Percentiles rank a stretch among this genome's conserved stretches.
Conservation (phyloP, 352 stramenopile species). For the Globisporangium camurandrum region DNA sequence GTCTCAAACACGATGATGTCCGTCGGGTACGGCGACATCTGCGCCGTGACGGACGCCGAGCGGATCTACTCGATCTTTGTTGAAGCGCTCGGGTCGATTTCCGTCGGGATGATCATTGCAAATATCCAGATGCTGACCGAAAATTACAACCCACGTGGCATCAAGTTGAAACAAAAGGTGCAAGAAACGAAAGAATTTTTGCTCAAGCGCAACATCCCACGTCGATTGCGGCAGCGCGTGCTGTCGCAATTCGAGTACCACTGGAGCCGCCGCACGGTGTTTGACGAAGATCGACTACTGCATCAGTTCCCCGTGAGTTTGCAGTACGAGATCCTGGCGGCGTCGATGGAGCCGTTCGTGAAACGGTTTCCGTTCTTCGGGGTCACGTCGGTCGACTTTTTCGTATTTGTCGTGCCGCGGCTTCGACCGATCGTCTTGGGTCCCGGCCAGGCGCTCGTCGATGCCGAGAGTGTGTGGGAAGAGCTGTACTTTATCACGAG, state of each 20-base stretch:
- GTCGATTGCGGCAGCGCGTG: slow-evolving; percentile 52
- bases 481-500: slow-evolving; percentile 68
- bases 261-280: slow-evolving; percentile 63
- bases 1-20: slow-evolving; percentile 92
- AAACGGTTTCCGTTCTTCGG: slow-evolving; percentile 74
- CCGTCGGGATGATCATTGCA: slow-evolving; percentile 89
- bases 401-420: slow-evolving; percentile 52
- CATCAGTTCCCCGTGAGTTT: slow-evolving; percentile 58
- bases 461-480: slow-evolving; percentile 76
- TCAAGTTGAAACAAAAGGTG: slow-evolving; percentile 66
- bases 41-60: slow-evolving; percentile 68
- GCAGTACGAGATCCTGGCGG: slow-evolving; percentile 73
- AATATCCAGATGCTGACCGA: slow-evolving; percentile 91
- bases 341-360: slow-evolving; percentile 71
- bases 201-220: slow-evolving; percentile 54
- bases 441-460: slow-evolving; percentile 49
- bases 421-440: slow-evolving; percentile 58
- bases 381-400: slow-evolving; percentile 68
- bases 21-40: slow-evolving; percentile 89
- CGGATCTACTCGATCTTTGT: slow-evolving; percentile 82
- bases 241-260: slow-evolving; percentile 81
- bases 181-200: slow-evolving; percentile 80
- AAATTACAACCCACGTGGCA: slow-evolving; percentile 80
- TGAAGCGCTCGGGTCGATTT: slow-evolving; percentile 76
- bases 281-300: slow-evolving; percentile 64